Base-by-base conservation (phyloP, 2,329 filamentous ascomycete species). In the Aspergillus arachidicola region DNA sequence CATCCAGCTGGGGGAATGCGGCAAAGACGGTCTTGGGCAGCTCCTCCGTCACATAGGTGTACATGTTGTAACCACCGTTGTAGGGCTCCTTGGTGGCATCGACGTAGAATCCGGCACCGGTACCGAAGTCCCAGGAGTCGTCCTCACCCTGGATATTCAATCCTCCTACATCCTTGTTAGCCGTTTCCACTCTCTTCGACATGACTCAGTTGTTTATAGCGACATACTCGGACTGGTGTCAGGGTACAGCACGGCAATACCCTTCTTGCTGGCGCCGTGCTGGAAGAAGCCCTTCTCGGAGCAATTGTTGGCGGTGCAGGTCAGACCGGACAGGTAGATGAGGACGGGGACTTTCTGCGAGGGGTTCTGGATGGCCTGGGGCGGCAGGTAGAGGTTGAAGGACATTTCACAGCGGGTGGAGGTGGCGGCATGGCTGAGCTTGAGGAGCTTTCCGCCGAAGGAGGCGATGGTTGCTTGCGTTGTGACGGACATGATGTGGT, bases 371-470 rank as follows among this genome's bases (percentile, higher is more conserved):
- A 85, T 80, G 61, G 91, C 87, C 72, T 89, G 84, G 2, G 92
- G 88, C 28, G 95, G 95, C 4, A 99, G 86, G 83, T 92, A 99
- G 72, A 99, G 85, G 82, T 96, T 96, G 75, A 98, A 87, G 76
- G 87, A 88, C 94, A 98, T 99, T 73, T 93, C 89, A 70, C 93
- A 97, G 72, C 87, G 88, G 62, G 93, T 96, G 65, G 87, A 85
- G 69, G 85, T 82, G 61, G 94, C 93, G 75, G 89, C 81, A 86
- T 99, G 95, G 72, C 90, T 88, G 66, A 99, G 91, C 85, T 99
- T 98, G 72, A 97, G 87, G 64, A 99, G 90, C 81, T 93, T 93
- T 76, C 95, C 95, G 76, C 94, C 94, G 77, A 97, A 98, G 78
- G 89, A 92, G 83, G 89, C 86, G 80, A 98, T 97, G 67, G 91